Percentiles rank a stretch among this genome's conserved stretches.
Conservation (phyloP, 2,329 filamentous ascomycete species). For the Incumbomyces delicatus region DNA sequence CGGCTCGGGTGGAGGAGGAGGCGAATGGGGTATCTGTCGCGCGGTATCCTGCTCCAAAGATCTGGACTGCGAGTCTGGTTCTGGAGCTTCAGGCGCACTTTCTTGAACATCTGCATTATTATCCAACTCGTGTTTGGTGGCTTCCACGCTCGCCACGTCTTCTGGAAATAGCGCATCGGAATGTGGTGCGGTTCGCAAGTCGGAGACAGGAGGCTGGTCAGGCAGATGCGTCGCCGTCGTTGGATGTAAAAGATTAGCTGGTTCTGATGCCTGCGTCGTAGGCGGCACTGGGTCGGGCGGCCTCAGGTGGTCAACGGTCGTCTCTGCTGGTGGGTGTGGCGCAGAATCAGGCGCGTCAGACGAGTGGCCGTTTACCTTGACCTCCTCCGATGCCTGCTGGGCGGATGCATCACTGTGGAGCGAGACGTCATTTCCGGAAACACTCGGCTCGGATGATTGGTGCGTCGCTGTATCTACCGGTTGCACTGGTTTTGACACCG, state of each 20-base stretch:
- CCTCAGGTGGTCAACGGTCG: constrained; percentile 8
- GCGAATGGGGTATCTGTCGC: constrained; percentile 18
- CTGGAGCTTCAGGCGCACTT: background rate
- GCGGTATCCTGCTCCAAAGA: constrained; percentile 10
- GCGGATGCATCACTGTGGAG: background rate
- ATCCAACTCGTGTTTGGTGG: constrained; percentile 21
- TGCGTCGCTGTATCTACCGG: background rate
- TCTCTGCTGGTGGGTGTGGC: background rate
- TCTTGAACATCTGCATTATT: constrained; percentile 12
- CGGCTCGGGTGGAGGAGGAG: constrained; percentile 24
- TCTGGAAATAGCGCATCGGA: constrained; percentile 16
- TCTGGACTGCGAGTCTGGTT: background rate
- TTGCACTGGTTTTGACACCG: constrained; percentile 1
- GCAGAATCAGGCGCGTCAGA: background rate
- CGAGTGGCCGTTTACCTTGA: constrained; percentile 1
- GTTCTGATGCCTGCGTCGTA: constrained; percentile 13
- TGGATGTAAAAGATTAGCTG: constrained; percentile 7
- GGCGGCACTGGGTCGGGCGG: constrained; percentile 16
- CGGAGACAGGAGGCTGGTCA: constrained; percentile 19
- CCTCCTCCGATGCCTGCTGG: background rate
- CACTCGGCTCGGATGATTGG: background rate
- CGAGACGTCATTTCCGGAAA: constrained; percentile 2
- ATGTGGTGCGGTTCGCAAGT: constrained; percentile 21
- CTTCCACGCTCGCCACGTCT: constrained; percentile 17
- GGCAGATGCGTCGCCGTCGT: constrained; percentile 11